Percentiles rank a stretch among this genome's conserved stretches.
Conservation (phyloP, 495 filamentous ascomycete genomes). For the Penicillium soppii region DNA sequence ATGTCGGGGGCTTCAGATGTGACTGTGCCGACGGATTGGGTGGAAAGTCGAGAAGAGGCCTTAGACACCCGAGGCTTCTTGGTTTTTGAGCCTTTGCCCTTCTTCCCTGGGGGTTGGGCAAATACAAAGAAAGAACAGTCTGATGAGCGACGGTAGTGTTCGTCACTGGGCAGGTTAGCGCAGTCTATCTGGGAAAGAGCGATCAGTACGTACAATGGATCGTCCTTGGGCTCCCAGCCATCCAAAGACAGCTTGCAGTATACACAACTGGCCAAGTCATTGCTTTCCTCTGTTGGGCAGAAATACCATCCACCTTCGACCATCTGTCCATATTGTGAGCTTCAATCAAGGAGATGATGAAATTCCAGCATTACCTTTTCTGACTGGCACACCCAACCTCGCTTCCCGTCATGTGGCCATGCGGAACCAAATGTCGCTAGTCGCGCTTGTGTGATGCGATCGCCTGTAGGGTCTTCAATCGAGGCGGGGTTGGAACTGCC, state of each 20-base stretch:
- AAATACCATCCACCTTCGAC: conserved; percentile 92
- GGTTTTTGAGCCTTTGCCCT: conserved; percentile 41
- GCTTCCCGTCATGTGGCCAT: conserved; percentile 90
- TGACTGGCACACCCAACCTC: conserved; percentile 82
- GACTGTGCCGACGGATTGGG: conserved; percentile 58
- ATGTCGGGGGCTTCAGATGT: conserved; percentile 54
- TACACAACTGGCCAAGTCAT: conserved; percentile 82
- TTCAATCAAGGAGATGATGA: conserved; percentile 8
- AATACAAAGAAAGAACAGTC: conserved; percentile 80
- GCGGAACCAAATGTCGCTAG: conserved; percentile 69
- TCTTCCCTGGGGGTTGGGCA: conserved; percentile 38
- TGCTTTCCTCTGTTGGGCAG: conserved; percentile 73
- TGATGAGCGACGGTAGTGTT: conserved; percentile 76
- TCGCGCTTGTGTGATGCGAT: conserved; percentile 70
- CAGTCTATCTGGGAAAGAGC: conserved; percentile 19
- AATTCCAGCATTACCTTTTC: conserved; percentile 61
- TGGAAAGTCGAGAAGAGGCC: conserved; percentile 64
- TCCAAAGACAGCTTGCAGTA: conserved; percentile 86
- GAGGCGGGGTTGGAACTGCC: conserved; percentile 60
- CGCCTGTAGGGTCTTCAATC: conserved; percentile 69
- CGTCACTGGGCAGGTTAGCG: conserved; percentile 59
- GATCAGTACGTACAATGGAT: conserved; percentile 66
- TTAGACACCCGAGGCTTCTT: conserved; percentile 66
- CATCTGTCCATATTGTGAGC: conserved; percentile 57
- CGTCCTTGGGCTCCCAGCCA: conserved; percentile 89